phyloP scores from a whole-genome alignment of 805 yeast species.

The Myxozyma sirexii region DNA sequence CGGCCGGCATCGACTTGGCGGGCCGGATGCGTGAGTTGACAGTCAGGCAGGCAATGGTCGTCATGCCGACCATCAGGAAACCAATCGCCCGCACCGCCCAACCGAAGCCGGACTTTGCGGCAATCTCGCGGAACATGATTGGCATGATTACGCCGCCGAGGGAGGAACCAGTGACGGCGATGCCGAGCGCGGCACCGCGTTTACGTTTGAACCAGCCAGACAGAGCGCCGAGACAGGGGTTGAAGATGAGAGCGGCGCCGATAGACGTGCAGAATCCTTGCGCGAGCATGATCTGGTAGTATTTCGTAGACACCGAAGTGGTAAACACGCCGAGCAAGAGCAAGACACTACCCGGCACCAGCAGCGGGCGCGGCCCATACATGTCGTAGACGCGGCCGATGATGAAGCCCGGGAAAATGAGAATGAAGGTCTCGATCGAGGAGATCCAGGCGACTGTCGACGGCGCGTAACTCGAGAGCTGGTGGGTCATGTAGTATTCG shows the following conservation, averaged over 20 bases:
- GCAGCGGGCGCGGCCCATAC: conserved; percentile 37
- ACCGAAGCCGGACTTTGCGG: conserved; percentile 50
- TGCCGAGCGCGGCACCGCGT: conserved; percentile 51
- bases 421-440: conserved; percentile 39
- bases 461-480: conserved; percentile 35
- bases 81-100: conserved; percentile 59
- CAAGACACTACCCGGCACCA: conserved; percentile 33
- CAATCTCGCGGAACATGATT: conserved; percentile 48
- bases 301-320: conserved; percentile 43
- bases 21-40: conserved; percentile 37
- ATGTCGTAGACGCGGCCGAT: conserved; percentile 40
- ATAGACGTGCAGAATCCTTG: conserved; percentile 57
- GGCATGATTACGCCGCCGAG: conserved; percentile 56
- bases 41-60: conserved; percentile 33
- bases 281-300: conserved; percentile 56
- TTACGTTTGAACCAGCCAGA: conserved; percentile 51
- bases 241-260: conserved; percentile 49
- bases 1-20: neutral
- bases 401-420: conserved; percentile 35
- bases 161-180: conserved; percentile 55
- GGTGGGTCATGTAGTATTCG: conserved; percentile 34
- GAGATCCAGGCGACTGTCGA: conserved; percentile 43
- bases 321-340: conserved; percentile 40
- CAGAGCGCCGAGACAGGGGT: conserved; percentile 49
- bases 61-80: conserved; percentile 47